Evolutionary conservation across 192 early-diverging fungal species (phyloP), one percentile per base, ranked within the genome.

Genomic region (Phlyctochytrium arcticum): DNA sequence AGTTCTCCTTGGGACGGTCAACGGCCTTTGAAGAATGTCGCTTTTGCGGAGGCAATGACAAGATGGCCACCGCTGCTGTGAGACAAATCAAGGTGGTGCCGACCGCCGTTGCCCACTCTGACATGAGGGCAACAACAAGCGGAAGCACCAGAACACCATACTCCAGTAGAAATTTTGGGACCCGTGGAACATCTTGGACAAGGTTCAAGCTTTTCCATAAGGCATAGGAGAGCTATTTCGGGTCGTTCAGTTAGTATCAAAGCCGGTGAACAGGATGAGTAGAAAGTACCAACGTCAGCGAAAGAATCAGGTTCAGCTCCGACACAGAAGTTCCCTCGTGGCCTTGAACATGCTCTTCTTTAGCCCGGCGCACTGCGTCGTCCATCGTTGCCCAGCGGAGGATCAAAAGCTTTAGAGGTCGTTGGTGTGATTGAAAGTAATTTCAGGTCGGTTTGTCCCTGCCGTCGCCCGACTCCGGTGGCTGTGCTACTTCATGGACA

Each of bases 331-430:
- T 65, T 23, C 80, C 80, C 8, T 33, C 26, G 63, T 67, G 75
- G 9, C 80, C 80, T 4, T 32, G 32, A 3, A 78, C 76, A 58
- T 79, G 77, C 29, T 54, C 58, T 48, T 78, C 74, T 47, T 78
- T 81, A 2, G 59, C 68, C 36, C 49, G 27, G n/a, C 62, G 37
- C n/a, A 12, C 33, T 26, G 48, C 48, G 15, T 60, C 60, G 56
- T 75, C 66, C 65, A 71, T 75, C 27, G 8, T 67, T 56, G 50
- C 39, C 21, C n/a, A n/a, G n/a, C n/a, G n/a, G n/a, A n/a, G n/a
- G n/a, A n/a, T n/a, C n/a, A n/a, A n/a, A n/a, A n/a, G n/a, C n/a
- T n/a, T n/a, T n/a, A n/a, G n/a, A n/a, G n/a, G n/a, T n/a, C n/a
- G n/a, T n/a, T n/a, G n/a, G n/a, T n/a, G n/a, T n/a, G n/a, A n/a